Conservation (phyloP, 805 yeast species). For the Candida hispaniensis region DNA sequence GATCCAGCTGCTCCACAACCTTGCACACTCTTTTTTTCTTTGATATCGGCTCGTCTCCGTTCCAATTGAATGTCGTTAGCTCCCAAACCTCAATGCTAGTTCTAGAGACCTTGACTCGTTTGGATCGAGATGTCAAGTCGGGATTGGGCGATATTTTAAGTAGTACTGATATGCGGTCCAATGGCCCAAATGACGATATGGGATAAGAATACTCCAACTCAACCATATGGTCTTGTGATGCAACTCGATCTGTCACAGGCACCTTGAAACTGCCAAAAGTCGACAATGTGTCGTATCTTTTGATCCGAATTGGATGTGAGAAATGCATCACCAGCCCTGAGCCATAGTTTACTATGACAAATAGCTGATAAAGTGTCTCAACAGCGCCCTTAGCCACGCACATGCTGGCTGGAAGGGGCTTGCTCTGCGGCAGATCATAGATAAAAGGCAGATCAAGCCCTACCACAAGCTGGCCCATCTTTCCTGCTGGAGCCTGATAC, state of each 20-base stretch:
- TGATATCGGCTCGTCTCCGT: conserved; percentile 27
- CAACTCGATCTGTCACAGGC: conserved; percentile 23
- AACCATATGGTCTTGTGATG: conserved; percentile 31
- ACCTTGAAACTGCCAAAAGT: conserved; percentile 30
- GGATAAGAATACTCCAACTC: conserved; percentile 28
- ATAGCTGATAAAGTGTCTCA: conserved; percentile 29
- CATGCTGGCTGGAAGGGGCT: conserved; percentile 30
- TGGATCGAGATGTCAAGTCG: conserved; percentile 30
- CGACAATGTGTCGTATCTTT: conserved; percentile 32
- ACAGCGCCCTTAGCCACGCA: conserved; percentile 24
- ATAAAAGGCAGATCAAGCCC: conserved; percentile 33
- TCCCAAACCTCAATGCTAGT: conserved; percentile 31
- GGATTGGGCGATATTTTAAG: conserved; percentile 29
- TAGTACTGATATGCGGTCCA: conserved; percentile 27
- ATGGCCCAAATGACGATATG: conserved; percentile 32
- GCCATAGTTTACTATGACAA: conserved; percentile 26
- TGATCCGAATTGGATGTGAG: conserved; percentile 30
- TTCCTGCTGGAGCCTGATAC: conserved; percentile 22
- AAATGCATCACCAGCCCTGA: conserved; percentile 21
- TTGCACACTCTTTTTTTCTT: conserved; percentile 27
- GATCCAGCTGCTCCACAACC: conserved; percentile 23
- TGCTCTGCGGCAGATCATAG: conserved; percentile 27
- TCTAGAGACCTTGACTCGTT: conserved; percentile 30
- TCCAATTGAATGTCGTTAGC: conserved; percentile 26
- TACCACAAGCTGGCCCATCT: conserved; percentile 21